These are phyloP conservation scores for Wickerhamiella cacticola DNA, from an alignment of 805 yeast genomes.

Conservation along the genomic window DNA sequence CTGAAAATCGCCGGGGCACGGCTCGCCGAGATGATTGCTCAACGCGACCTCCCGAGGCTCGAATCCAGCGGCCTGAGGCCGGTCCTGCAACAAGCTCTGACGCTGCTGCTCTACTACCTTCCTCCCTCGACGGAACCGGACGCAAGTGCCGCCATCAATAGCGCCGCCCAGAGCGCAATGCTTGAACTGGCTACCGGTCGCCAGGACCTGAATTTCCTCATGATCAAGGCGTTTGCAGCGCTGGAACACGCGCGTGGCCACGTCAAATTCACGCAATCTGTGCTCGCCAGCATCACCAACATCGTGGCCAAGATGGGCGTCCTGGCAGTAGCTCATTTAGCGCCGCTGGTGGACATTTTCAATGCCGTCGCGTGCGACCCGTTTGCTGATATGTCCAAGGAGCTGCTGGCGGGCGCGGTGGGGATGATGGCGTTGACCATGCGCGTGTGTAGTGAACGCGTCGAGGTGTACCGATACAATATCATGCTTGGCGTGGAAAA, in stretches of 20 bases:
- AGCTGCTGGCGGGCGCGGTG: conserved; percentile 17
- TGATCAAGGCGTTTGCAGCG: conserved; percentile 25
- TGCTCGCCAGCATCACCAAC: conserved; percentile 14
- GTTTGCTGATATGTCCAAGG: conserved; percentile 20
- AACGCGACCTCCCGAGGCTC: conserved; percentile 13
- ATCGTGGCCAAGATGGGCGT: conserved; percentile 18
- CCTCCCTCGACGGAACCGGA: conserved; percentile 25
- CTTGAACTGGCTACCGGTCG: conserved; percentile 30
- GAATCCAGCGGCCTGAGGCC: conserved; percentile 23
- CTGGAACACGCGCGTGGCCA: conserved; percentile 21
- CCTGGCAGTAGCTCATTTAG: conserved; percentile 21
- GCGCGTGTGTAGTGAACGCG: conserved; percentile 22
- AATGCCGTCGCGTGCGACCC: conserved; percentile 26
- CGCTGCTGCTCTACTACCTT: conserved; percentile 24
- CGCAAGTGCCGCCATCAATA: conserved; percentile 17
- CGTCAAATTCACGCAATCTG: conserved; percentile 17
- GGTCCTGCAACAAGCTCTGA: conserved; percentile 25
- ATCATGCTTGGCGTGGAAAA: conserved; percentile 22
- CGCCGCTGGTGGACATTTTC: conserved; percentile 19
- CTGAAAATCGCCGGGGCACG: conserved; percentile 22
- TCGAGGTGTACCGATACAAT: conserved; percentile 23
- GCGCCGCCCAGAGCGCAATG: conserved; percentile 35
- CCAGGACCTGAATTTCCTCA: conserved; percentile 16
- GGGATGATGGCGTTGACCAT: conserved; percentile 16
- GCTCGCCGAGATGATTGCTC: conserved; percentile 15